These are phyloP conservation scores for Pulveroboletus sp. DNA, from an alignment of 768 basidiomycete species.

Conservation along the genomic window DNA sequence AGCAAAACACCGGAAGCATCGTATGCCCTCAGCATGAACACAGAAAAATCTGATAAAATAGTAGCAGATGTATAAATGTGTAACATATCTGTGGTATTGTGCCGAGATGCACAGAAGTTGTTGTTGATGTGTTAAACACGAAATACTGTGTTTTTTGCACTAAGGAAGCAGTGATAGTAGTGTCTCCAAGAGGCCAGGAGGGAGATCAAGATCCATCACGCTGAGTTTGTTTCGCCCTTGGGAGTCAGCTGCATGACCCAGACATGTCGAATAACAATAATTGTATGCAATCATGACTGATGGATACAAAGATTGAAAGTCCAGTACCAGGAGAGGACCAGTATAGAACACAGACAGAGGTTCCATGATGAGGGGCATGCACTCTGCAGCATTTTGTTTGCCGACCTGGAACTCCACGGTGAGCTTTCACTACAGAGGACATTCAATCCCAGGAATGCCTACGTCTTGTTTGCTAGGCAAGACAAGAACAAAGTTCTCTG, in stretches of 20 bases:
- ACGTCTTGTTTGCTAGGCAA: slow-evolving; percentile 89
- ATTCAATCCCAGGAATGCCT: background rate
- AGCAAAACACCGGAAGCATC: no score
- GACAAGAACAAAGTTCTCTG: slow-evolving; percentile 85
- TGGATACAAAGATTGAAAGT: slow-evolving; percentile 96
- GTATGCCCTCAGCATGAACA: no score
- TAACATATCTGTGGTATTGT: no score
- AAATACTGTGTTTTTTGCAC: no score
- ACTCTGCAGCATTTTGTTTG: slow-evolving; percentile 92
- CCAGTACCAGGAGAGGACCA: slow-evolving; percentile 87
- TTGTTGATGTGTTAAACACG: no score
- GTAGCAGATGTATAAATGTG: no score
- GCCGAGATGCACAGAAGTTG: no score
- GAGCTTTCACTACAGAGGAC: background rate
- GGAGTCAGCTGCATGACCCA: slow-evolving; percentile 85
- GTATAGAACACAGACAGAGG: slow-evolving; percentile 91
- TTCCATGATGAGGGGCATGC: slow-evolving; percentile 93
- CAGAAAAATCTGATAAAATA: no score
- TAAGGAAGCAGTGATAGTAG: no score
- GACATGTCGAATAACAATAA: slow-evolving; percentile 93
- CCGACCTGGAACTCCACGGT: slow-evolving; percentile 62
- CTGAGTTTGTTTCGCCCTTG: slow-evolving; percentile 88
- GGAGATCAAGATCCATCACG: slow-evolving; percentile 65
- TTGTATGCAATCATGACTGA: slow-evolving; percentile 99
- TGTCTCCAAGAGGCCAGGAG: slow-evolving; percentile 61